phyloP scores from a whole-genome alignment of 1,284 basidiomycete genomes.

The Heliocybe sulcata region DNA sequence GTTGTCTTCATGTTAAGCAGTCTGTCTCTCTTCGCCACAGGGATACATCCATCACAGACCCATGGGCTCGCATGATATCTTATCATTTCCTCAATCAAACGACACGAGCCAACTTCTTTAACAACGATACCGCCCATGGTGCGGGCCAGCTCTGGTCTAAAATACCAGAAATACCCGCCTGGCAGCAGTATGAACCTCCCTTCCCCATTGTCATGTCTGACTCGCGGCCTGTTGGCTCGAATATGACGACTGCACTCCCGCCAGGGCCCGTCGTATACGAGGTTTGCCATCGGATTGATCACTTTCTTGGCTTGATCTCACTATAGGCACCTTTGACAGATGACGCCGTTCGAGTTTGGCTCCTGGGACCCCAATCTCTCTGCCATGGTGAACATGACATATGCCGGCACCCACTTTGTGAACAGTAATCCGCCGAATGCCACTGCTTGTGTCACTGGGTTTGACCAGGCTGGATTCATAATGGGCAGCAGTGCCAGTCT shows the following conservation, averaged over 20 bases:
- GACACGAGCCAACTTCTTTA: slow-evolving; percentile 47
- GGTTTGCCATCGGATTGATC: slow-evolving; percentile 22
- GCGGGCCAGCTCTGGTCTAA: slow-evolving; percentile 61
- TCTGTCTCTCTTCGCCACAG: slow-evolving; percentile 26
- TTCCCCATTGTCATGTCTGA: slow-evolving; percentile 53
- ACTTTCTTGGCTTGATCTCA: background rate
- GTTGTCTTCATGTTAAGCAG: background rate
- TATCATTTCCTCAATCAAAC: slow-evolving; percentile 67
- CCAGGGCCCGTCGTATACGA: slow-evolving; percentile 53
- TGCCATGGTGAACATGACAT: slow-evolving; percentile 51
- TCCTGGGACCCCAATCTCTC: slow-evolving; percentile 62
- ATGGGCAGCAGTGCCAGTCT: slow-evolving; percentile 61
- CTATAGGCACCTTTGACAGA: slow-evolving; percentile 29
- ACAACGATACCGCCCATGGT: slow-evolving; percentile 50
- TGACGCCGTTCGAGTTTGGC: slow-evolving; percentile 58
- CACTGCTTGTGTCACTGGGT: slow-evolving; percentile 52
- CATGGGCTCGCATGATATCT: slow-evolving; percentile 56
- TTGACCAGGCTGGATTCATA: slow-evolving; percentile 60
- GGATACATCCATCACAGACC: slow-evolving; percentile 54
- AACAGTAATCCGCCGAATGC: slow-evolving; percentile 42
- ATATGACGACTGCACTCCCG: slow-evolving; percentile 30
- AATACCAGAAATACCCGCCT: slow-evolving; percentile 36
- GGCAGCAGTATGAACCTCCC: slow-evolving; percentile 36
- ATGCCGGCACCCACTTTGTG: slow-evolving; percentile 49
- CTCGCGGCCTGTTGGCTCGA: slow-evolving; percentile 41